A percentile compares a stretch with the other conserved stretches of the same genome.
Evolutionary conservation across 2,329 filamentous ascomycete species (phyloP).

Genomic region (Beauveria asiatica): DNA sequence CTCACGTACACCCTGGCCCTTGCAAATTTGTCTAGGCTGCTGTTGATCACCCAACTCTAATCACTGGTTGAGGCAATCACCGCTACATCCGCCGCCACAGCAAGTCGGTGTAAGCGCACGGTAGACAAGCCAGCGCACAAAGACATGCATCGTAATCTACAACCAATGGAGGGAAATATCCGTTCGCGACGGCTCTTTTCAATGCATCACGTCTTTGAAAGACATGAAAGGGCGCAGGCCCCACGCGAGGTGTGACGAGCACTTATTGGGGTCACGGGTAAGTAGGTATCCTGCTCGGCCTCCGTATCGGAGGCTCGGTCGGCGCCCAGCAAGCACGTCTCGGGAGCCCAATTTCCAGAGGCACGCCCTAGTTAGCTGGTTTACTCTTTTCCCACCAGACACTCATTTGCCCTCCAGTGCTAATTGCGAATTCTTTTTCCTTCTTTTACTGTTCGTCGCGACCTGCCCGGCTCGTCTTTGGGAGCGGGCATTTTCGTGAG

Average conservation of each 20-base stretch:
- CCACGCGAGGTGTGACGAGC: neutral
- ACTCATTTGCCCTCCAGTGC: neutral
- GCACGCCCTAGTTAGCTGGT: neutral
- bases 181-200: too few relatives aligned
- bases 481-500: neutral
- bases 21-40: too few relatives aligned
- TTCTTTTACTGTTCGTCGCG: neutral
- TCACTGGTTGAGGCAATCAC: neutral
- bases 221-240: neutral
- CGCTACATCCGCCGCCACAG: neutral
- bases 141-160: constrained; percentile 1
- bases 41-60: neutral
- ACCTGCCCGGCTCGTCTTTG: neutral
- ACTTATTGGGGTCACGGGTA: constrained; percentile 3
- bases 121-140: neutral
- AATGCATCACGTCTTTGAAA: neutral
- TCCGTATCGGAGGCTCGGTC: constrained; percentile 10
- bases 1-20: too few relatives aligned
- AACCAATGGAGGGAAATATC: neutral
- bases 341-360: neutral
- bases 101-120: constrained; percentile 4
- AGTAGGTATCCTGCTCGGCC: neutral
- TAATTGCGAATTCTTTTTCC: neutral
- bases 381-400: neutral
- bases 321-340: neutral